These are phyloP conservation scores for Thielaviopsis musarum DNA, from an alignment of 2,329 filamentous ascomycete species.

Conservation along the genomic window DNA sequence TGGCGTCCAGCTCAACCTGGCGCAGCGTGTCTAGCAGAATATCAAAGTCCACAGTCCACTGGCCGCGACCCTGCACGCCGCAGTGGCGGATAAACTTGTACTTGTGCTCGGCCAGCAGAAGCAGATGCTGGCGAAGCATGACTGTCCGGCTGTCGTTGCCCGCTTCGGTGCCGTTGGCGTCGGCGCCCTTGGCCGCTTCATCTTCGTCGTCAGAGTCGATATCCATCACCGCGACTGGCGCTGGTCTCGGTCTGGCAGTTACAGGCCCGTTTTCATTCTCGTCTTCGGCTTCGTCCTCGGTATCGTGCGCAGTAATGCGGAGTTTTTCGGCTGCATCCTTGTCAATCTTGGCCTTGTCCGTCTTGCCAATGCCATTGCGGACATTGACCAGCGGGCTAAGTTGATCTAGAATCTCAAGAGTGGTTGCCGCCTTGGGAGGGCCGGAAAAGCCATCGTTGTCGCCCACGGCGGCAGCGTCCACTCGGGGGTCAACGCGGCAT, in stretches of 20 bases:
- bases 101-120: constrained; percentile 52
- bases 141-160: constrained; percentile 13
- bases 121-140: constrained; percentile 43
- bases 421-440: constrained; percentile 28
- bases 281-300: constrained; percentile 21
- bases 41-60: constrained; percentile 77
- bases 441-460: constrained; percentile 19
- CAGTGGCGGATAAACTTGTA: constrained; percentile 52
- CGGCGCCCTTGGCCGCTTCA: constrained; percentile 8
- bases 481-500: constrained; percentile 43
- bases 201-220: constrained; percentile 17
- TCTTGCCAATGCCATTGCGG: constrained; percentile 39
- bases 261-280: constrained; percentile 14
- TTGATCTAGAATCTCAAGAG: constrained; percentile 37
- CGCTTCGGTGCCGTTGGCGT: constrained; percentile 26
- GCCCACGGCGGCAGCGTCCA: constrained; percentile 22
- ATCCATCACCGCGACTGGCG: not conserved
- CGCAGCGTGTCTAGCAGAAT: constrained; percentile 53
- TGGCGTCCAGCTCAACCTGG: constrained; percentile 63
- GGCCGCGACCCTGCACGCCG: constrained; percentile 43
- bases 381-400: constrained; percentile 36
- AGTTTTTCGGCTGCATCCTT: constrained; percentile 32
- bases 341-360: constrained; percentile 29
- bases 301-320: constrained; percentile 17
- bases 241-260: not conserved